Evolutionary conservation across 441 rosid species (phyloP), one percentile per base, ranked within the genome.

Genomic region (Pelargonium australe): DNA sequence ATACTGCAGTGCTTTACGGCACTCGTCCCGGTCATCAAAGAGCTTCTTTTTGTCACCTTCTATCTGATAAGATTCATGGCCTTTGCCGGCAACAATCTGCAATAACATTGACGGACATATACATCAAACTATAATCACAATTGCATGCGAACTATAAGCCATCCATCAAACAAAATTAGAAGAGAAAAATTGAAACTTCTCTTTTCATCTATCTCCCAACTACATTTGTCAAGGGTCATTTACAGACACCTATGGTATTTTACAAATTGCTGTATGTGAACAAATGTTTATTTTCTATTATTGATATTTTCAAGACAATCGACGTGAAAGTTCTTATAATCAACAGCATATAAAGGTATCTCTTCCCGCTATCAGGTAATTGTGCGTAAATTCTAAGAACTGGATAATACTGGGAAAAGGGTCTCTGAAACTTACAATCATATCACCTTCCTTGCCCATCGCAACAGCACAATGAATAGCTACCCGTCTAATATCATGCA

Each of bases 371-470:
- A 4, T 62, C 3, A 7, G 8, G 7, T 57, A 28, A 17, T 57
- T 19, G 12, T 57, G 10, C 20, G 6, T 3, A 19, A 25, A 19
- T 0, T 49, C 43, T 61, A 44, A 17, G 7, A 8, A 37, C 2
- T 4, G 20, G 19, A 65, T 68, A 16, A 63, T 19, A 41, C 57
- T 19, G 25, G 45, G 1, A 44, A 55, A 70, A 7, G 75, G 69
- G 69, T 17, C 65, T 44, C n/a, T 64, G 76, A 72, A 68, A 87
- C 98, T 90, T 91, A 95, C 99, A 80, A 92, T 90, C 85, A 90
- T 75, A 70, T 92, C 98, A 7, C 96, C 98, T 86, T 95, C 98
- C 87, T 95, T 95, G 19, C 96, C 99, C 98, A 90, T 90, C 66
- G 97, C 93, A 74, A 90, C 89, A 51, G 96, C 98, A 73, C 87